Percentiles rank a stretch among this genome's conserved stretches.
phyloP scores from a whole-genome alignment of 2,329 filamentous ascomycete genomes.

The Ophiocordyceps polyrhachis-furcata region DNA sequence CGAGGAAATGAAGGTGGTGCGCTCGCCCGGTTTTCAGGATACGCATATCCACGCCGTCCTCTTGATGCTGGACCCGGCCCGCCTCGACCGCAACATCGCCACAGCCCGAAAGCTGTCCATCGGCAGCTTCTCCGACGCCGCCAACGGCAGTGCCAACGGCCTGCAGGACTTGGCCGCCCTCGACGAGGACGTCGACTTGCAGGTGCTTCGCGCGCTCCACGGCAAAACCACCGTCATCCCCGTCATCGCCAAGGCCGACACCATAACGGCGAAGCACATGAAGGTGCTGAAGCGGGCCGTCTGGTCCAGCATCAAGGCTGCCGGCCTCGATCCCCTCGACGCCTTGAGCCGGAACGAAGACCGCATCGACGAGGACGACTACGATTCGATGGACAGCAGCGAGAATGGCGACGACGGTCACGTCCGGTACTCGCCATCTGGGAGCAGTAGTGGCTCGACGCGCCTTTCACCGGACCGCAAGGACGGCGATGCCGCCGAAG shows the following conservation, averaged over 20 bases:
- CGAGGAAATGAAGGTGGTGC: conserved; percentile 94
- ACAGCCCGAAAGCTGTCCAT: conserved; percentile 36
- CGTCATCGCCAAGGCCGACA: conserved; percentile 91
- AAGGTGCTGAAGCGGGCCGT: conserved; percentile 75
- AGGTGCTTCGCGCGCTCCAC: conserved; percentile 72
- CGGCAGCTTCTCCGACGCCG: conserved; percentile 23
- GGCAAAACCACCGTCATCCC: conserved; percentile 92
- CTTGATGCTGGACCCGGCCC: conserved; percentile 70
- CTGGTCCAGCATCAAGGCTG: conserved; percentile 70
- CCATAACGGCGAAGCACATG: conserved; percentile 92
- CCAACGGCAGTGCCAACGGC: conserved; percentile 23
- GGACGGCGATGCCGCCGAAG: conserved; percentile 25
- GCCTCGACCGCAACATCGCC: conserved; percentile 67
- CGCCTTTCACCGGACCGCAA: conserved; percentile 26
- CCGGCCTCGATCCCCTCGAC: conserved; percentile 75
- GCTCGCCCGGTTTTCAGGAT: conserved; percentile 81
- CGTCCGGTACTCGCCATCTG: neutral
- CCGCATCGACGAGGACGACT: conserved; percentile 38
- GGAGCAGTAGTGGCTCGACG: conserved; percentile 7
- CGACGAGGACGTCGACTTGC: conserved; percentile 78
- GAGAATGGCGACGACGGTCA: conserved; percentile 10
- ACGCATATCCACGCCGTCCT: conserved; percentile 96
- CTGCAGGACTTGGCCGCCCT: conserved; percentile 44
- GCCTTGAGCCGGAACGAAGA: conserved; percentile 64
- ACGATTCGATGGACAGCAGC: conserved; percentile 31